phyloP scores from a whole-genome alignment of 768 basidiomycete genomes.

The Psilocybe cubensis region DNA sequence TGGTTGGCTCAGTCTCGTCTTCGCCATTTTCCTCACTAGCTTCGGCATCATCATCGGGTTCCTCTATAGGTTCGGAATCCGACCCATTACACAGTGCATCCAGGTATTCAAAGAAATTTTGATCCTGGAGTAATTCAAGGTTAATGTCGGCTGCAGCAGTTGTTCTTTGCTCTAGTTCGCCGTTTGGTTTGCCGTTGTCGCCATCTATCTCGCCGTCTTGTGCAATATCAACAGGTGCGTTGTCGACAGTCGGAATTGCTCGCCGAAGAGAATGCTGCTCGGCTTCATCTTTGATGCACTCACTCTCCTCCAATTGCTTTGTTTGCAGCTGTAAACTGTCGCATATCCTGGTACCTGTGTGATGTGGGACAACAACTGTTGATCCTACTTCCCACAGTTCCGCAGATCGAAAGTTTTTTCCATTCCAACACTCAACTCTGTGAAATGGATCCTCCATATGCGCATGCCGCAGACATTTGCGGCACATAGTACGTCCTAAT shows the following conservation, averaged over 20 bases:
- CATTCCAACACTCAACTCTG: not conserved
- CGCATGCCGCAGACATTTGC: not conserved
- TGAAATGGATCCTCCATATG: not conserved
- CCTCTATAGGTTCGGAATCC: not conserved
- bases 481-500: not conserved
- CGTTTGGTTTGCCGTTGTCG: no score
- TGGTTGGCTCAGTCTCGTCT: not conserved
- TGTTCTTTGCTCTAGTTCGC: no score
- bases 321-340: not conserved
- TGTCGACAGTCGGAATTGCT: no score
- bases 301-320: not conserved
- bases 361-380: conserved; percentile 6
- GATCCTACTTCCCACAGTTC: conserved; percentile 14
- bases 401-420: conserved; percentile 2
- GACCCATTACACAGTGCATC: no score
- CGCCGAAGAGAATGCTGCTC: not conserved
- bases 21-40: no score
- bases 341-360: not conserved
- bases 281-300: not conserved
- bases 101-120: no score
- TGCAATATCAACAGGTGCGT: no score
- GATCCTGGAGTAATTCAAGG: no score
- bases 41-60: not conserved
- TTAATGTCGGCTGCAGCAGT: no score
- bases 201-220: no score